Evolutionary conservation across 495 filamentous ascomycete genomes (phyloP), one percentile per base, ranked within the genome.

Genomic region (Podospora australis): DNA sequence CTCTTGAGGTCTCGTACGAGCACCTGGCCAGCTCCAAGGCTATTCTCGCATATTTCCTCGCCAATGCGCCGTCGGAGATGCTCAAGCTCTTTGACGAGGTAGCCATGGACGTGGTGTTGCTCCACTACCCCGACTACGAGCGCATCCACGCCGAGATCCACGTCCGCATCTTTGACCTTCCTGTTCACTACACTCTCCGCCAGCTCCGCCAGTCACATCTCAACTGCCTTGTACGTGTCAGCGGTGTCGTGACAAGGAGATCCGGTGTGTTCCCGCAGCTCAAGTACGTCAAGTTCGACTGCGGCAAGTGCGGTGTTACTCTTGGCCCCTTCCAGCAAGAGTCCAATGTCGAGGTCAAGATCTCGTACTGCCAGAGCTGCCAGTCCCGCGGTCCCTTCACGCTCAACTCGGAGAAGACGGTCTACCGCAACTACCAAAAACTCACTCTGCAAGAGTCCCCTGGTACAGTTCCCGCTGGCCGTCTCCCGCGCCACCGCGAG

Each of bases 361-460:
- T 99, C 60, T 84, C 86, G 1, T 97, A 86, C 74, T 99, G 94
- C 66, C 91, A 96, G 63, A 95, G 90, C 66, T 99, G 94, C 67
- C 94, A 97, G 70, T 94, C 88, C 29, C 82, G 87, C 35, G 94
- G 94, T 4, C 94, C 94, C 1, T 99, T 99, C 67, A 94, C 85
- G 6, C 74, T 99, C 53, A 96, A 96, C 70, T 88, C 88, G 2
- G 92, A 99, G 68, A 90, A 95, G 76, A 99, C 94, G 0, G 86
- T 99, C n/a, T 99, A 97, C 71, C 83, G 94, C 41, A 99, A 99
- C 65, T 99, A 95, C 71, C 94, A 99, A 63, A 97, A 95, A 59
- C 71, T 99, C 60, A 99, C 92, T 1, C 78, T 99, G 8, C 94
- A 99, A 65, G 94, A 99, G 67, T 94, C 94, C 1, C 94, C 94